Evolutionary conservation across 2,329 filamentous ascomycete species (phyloP).

Genomic region (Teratosphaeria epicoccoides): DNA sequence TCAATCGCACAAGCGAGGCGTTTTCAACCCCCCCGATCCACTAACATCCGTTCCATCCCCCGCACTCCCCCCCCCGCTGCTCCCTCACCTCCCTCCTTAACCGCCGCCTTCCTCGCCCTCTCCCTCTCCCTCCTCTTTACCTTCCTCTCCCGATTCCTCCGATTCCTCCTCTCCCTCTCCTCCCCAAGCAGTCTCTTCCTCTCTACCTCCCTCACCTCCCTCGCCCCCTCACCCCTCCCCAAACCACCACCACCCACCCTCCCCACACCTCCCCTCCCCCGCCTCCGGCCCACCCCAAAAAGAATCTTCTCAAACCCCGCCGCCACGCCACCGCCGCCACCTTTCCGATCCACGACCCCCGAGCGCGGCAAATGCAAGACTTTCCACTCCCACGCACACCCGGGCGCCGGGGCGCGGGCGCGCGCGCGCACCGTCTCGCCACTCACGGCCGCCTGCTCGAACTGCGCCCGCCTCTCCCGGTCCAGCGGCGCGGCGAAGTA

Average conservation of each 20-base stretch:
- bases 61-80: neutral
- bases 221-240: constrained; percentile 13
- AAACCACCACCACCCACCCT: too few species aligned
- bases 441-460: constrained; percentile 10
- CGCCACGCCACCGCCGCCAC: too few species aligned
- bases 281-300: too few species aligned
- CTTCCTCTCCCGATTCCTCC: constrained; percentile 27
- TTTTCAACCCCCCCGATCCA: too few species aligned
- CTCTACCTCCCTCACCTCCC: constrained; percentile 6
- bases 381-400: constrained; percentile 18
- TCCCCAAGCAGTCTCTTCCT: constrained; percentile 15
- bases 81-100: neutral
- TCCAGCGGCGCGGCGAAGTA: constrained; percentile 10
- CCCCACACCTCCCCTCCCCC: too few species aligned
- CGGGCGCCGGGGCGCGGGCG: constrained; percentile 11
- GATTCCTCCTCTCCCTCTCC: constrained; percentile 25
- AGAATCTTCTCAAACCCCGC: too few species aligned
- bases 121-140: constrained; percentile 25
- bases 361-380: constrained; percentile 11
- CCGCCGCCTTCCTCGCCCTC: constrained; percentile 24
- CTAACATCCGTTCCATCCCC: too few species aligned
- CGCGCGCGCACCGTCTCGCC: constrained; percentile 12
- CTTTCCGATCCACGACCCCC: neutral
- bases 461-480: neutral
- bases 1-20: too few species aligned